phyloP scores from a whole-genome alignment of 2,329 filamentous ascomycete genomes.

The Metarhizium humberi region DNA sequence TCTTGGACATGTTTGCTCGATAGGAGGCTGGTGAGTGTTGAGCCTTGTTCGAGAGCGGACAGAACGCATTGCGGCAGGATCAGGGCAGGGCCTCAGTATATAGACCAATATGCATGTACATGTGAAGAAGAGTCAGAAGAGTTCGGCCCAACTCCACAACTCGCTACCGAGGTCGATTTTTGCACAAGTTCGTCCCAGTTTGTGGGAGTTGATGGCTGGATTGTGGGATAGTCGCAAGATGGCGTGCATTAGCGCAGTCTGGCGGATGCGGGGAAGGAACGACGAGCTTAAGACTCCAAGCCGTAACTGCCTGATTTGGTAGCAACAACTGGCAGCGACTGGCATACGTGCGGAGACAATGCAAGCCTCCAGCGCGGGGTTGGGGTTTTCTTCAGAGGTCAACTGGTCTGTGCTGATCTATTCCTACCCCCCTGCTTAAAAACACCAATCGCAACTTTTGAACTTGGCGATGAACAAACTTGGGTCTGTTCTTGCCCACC shows the following conservation, averaged over 20 bases:
- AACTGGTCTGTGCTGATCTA: background rate
- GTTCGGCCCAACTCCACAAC: background rate
- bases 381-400: background rate
- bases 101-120: background rate
- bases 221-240: background rate
- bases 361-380: background rate
- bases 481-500: background rate
- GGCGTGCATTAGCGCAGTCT: conserved; percentile 2
- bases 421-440: background rate
- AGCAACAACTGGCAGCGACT: background rate
- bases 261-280: conserved; percentile 2
- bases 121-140: background rate
- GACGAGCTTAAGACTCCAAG: background rate
- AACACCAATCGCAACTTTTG: background rate
- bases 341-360: background rate
- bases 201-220: background rate
- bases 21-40: background rate
- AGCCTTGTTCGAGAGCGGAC: background rate
- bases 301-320: background rate
- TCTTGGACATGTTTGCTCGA: conserved; percentile 1
- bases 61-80: background rate
- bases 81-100: background rate
- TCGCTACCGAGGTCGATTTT: background rate
- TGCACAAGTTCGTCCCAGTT: background rate
- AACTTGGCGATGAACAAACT: background rate